Evolutionary conservation across 208 protist species (phyloP).

Genomic region (Trypanosoma congolense): DNA sequence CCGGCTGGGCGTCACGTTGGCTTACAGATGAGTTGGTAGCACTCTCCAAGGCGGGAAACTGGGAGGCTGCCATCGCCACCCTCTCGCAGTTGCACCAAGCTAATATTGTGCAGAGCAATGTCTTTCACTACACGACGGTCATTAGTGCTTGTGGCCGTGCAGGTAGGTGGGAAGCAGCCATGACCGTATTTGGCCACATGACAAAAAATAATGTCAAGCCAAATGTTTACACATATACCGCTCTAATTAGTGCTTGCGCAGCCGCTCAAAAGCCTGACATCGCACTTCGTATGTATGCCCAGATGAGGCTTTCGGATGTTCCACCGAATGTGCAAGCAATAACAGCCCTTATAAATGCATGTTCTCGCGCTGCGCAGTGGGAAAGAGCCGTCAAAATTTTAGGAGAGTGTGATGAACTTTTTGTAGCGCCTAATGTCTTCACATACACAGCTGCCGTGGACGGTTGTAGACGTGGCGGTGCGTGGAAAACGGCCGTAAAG

Average conservation of each 20-base stretch:
- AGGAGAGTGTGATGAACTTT: constrained; percentile 68
- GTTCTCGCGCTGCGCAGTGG: constrained; percentile 61
- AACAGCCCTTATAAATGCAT: constrained; percentile 63
- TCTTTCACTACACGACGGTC: constrained; percentile 87
- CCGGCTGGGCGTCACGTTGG: constrained; percentile 74
- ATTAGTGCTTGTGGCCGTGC: constrained; percentile 77
- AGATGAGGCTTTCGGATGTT: constrained; percentile 69
- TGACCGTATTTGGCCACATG: constrained; percentile 69
- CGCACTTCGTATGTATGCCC: constrained; percentile 65
- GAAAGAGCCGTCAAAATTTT: constrained; percentile 67
- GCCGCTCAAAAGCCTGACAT: constrained; percentile 39
- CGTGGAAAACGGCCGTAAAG: constrained; percentile 54
- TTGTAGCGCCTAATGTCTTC: constrained; percentile 78
- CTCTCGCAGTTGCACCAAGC: constrained; percentile 59
- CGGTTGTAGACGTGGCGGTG: constrained; percentile 67
- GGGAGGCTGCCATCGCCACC: constrained; percentile 67
- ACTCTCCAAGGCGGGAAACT: constrained; percentile 65
- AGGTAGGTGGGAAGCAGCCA: constrained; percentile 58
- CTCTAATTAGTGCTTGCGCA: constrained; percentile 71
- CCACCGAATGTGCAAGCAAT: constrained; percentile 80
- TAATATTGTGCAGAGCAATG: constrained; percentile 75
- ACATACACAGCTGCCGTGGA: constrained; percentile 90
- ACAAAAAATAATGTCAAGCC: constrained; percentile 57
- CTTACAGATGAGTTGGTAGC: constrained; percentile 83
- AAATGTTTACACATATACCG: constrained; percentile 86